phyloP scores from a whole-genome alignment of 148 eudicot genomes.

The Limonium bicolor region DNA sequence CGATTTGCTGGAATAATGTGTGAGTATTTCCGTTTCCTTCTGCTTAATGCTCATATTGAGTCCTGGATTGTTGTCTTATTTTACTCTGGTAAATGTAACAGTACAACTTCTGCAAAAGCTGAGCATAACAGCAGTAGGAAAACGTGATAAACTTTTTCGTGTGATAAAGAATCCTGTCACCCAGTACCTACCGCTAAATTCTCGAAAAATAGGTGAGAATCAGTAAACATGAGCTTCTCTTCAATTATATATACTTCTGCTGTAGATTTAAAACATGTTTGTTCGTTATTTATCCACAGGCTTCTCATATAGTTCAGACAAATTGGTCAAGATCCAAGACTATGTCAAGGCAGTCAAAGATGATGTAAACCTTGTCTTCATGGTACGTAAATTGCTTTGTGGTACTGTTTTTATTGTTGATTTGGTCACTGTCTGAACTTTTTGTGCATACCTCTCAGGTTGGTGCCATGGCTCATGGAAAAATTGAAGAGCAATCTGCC shows the following conservation, averaged over 20 bases:
- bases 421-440: not conserved
- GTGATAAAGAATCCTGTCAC: conserved; percentile 88
- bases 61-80: no score
- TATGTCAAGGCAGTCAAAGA: conserved; percentile 43
- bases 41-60: not conserved
- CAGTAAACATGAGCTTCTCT: not conserved
- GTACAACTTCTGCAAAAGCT: conserved; percentile 85
- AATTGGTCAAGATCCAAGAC: conserved; percentile 63
- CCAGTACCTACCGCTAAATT: conserved; percentile 65
- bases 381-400: no score
- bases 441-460: conserved; percentile 44
- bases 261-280: not conserved
- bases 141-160: conserved; percentile 73
- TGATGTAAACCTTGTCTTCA: conserved; percentile 64
- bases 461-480: conserved; percentile 99
- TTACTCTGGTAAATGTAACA: conserved; percentile 16
- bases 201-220: conserved; percentile 64
- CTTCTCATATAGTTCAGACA: conserved; percentile 86
- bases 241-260: not conserved
- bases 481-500: conserved; percentile 46
- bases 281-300: conserved; percentile 21
- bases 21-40: conserved; percentile 18
- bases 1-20: conserved; percentile 94
- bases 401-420: not conserved
- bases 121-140: conserved; percentile 73